These are phyloP conservation scores for Phytopythium delawarense DNA, from an alignment of 352 stramenopile species.

Conservation along the genomic window DNA sequence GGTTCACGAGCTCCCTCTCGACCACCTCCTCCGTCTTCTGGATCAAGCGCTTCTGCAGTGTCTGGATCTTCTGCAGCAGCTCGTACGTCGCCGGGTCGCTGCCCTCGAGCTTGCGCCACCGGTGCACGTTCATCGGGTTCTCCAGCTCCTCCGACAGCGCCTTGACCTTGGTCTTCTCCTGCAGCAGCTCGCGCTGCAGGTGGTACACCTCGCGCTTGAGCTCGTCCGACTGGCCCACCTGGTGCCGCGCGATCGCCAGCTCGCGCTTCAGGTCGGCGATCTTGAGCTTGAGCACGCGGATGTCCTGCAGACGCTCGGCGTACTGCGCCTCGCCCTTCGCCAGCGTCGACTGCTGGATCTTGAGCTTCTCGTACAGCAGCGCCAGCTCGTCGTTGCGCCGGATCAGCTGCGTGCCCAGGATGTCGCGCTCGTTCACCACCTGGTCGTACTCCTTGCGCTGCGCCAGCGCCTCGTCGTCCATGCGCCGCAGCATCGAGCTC, in stretches of 20 bases:
- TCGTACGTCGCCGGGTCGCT: conserved; percentile 94
- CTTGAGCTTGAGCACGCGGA: conserved; percentile 95
- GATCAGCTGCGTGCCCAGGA: conserved; percentile 96
- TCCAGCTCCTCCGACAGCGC: conserved; percentile 94
- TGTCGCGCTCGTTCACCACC: conserved; percentile 96
- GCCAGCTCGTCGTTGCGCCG: conserved; percentile 95
- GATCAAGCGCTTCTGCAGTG: conserved; percentile 93
- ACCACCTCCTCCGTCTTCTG: conserved; percentile 95
- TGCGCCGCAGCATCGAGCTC: conserved; percentile 87
- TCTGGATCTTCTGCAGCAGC: conserved; percentile 96
- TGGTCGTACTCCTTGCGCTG: conserved; percentile 96
- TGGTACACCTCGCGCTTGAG: conserved; percentile 88
- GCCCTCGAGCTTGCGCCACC: conserved; percentile 96
- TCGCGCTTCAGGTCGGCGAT: conserved; percentile 92
- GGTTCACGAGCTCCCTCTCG: conserved; percentile 93
- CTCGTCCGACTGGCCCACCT: conserved; percentile 83
- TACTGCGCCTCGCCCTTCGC: conserved; percentile 93
- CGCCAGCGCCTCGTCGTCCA: conserved; percentile 92
- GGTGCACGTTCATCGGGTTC: conserved; percentile 97
- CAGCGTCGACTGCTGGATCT: conserved; percentile 94
- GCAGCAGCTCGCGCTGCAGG: conserved; percentile 89
- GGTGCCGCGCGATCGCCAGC: conserved; percentile 87
- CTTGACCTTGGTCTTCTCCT: conserved; percentile 97
- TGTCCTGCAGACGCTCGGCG: conserved; percentile 90
- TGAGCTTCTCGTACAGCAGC: conserved; percentile 97